phyloP scores from a whole-genome alignment of 805 yeast genomes.

The Candida chilensis region DNA sequence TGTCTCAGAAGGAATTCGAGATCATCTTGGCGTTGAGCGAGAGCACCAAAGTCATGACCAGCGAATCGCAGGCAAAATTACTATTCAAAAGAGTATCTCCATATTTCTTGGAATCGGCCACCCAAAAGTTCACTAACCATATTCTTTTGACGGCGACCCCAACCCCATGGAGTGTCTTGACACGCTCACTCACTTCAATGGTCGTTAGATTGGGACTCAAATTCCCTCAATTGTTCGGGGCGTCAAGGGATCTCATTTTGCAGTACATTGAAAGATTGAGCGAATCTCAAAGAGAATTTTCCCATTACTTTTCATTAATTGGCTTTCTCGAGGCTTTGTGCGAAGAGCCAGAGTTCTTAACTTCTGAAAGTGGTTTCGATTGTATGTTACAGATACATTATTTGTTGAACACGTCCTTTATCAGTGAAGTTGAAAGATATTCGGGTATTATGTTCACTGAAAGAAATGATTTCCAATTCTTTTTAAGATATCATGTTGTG shows the following conservation, averaged over 20 bases:
- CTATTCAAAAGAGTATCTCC: conserved; percentile 30
- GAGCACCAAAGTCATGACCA: conserved; percentile 17
- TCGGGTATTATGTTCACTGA: conserved; percentile 10
- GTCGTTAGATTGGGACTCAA: conserved; percentile 12
- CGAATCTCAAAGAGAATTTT: conserved; percentile 9
- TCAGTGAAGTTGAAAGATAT: conserved; percentile 22
- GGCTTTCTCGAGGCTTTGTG: conserved; percentile 24
- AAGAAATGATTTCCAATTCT: conserved; percentile 8
- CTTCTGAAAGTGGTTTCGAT: conserved; percentile 1
- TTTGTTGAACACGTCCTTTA: conserved; percentile 8
- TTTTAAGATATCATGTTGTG: conserved; percentile 15
- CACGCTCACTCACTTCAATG: conserved; percentile 18
- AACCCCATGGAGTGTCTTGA: conserved; percentile 29
- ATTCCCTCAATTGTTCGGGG: conserved; percentile 13
- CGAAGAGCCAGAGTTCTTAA: conserved; percentile 15
- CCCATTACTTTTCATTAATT: conserved; percentile 22
- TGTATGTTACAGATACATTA: neutral
- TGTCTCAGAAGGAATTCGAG: conserved; percentile 45
- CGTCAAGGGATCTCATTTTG: conserved; percentile 9
- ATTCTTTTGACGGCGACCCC: conserved; percentile 18
- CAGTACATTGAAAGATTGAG: conserved; percentile 16
- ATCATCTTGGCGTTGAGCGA: conserved; percentile 42
- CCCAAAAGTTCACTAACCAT: conserved; percentile 34
- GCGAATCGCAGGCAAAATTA: conserved; percentile 25
- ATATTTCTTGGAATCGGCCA: conserved; percentile 42